Conservation (phyloP, 2,329 filamentous ascomycete species). For the Penicillium sp. region DNA sequence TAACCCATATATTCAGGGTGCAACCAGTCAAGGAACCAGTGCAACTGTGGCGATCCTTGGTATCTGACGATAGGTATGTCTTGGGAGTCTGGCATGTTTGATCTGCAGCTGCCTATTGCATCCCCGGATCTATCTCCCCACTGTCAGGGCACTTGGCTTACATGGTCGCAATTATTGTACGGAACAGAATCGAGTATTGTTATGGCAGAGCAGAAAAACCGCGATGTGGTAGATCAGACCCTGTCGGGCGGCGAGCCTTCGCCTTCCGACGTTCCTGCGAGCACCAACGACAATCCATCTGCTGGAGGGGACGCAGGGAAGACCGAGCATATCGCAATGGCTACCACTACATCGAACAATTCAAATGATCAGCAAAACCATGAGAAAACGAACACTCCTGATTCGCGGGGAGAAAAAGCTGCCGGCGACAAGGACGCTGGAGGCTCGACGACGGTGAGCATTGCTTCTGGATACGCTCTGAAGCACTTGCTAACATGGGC, state of each 20-base stretch:
- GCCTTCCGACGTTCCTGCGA: slow-evolving; percentile 59
- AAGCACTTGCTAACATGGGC: slow-evolving; percentile 15
- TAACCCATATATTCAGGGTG: slow-evolving; percentile 27
- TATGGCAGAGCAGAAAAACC: slow-evolving; percentile 63
- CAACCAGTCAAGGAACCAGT: slow-evolving; percentile 29
- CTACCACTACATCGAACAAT: slow-evolving; percentile 25
- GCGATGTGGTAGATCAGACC: slow-evolving; percentile 64
- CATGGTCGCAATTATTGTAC: slow-evolving; percentile 23
- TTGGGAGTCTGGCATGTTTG: slow-evolving; percentile 16
- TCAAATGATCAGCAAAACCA: slow-evolving; percentile 20
- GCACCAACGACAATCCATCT: slow-evolving; percentile 47
- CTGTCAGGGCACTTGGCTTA: slow-evolving; percentile 25
- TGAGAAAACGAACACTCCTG: slow-evolving; percentile 16
- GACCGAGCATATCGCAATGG: slow-evolving; percentile 35
- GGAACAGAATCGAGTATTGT: slow-evolving; percentile 50
- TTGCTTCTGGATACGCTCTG: slow-evolving; percentile 4
- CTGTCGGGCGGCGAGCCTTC: slow-evolving; percentile 56
- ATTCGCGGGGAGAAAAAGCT: slow-evolving; percentile 15
- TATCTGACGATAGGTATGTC: slow-evolving; percentile 38
- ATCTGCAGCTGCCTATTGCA: slow-evolving; percentile 11
- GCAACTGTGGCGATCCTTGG: slow-evolving; percentile 37
- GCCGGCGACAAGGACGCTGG: slow-evolving; percentile 22
- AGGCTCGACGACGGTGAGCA: slow-evolving; percentile 27
- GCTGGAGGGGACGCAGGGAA: slow-evolving; percentile 44
- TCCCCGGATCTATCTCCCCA: slow-evolving; percentile 14